A percentile compares a stretch with the other conserved stretches of the same genome.
phyloP scores from a whole-genome alignment of 441 rosid genomes.

The Theobroma grandiflorum region DNA sequence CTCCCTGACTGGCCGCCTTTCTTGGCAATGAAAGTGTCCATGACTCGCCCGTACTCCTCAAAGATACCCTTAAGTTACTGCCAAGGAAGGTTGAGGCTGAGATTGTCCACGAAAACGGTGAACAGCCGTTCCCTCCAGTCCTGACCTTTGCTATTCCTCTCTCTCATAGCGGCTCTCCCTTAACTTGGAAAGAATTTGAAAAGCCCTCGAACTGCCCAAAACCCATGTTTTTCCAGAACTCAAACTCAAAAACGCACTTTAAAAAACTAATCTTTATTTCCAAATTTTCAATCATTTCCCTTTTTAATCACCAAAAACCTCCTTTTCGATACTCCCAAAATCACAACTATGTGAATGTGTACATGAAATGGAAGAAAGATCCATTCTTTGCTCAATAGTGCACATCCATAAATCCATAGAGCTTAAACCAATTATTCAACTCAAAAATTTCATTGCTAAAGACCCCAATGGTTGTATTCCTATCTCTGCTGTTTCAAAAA shows the following conservation, averaged over 20 bases:
- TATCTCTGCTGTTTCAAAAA: conserved; percentile 71
- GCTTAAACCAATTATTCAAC: conserved; percentile 66
- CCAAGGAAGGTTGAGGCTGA: no score
- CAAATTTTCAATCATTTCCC: conserved; percentile 32
- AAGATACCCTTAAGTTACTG: no score
- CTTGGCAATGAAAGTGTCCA: no score
- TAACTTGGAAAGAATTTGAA: background rate
- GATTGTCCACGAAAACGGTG: no score
- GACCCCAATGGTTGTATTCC: conserved; percentile 68
- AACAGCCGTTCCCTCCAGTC: no score
- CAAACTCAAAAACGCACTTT: conserved; percentile 37
- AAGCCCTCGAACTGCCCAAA: no score
- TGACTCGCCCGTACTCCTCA: no score
- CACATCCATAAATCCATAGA: conserved; percentile 68
- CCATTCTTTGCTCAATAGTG: conserved; percentile 61
- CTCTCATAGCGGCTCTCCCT: no score
- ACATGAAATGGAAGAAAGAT: conserved; percentile 94
- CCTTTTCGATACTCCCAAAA: conserved; percentile 39
- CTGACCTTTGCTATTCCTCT: no score
- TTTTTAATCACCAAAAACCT: conserved; percentile 20
- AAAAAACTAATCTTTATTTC: conserved; percentile 32
- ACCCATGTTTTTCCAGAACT: conserved; percentile 41
- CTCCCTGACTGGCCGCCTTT: no score
- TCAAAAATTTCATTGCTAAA: conserved; percentile 62
- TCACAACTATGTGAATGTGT: conserved; percentile 67